Evolutionary conservation across 345 rosid species (phyloP), one percentile per base, ranked within the genome.

Genomic region (Isatis tinctoria): DNA sequence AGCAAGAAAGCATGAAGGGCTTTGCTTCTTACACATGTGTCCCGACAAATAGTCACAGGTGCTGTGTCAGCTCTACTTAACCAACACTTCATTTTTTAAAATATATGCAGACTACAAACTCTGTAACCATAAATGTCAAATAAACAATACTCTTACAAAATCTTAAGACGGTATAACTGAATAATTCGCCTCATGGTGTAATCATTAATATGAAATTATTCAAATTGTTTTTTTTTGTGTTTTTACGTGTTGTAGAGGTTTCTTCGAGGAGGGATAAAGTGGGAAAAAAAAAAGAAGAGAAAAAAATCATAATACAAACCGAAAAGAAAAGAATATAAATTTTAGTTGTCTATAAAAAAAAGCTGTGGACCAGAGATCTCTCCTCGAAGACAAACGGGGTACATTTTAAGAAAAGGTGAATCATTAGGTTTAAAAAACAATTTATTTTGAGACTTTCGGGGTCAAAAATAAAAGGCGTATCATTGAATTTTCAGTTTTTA

Each of bases 201-300:
- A 35, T 57, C 59, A 49, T 57, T 74, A 67, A 51, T 53, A 24
- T 20, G 58, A 24, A 36, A 16, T 32, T 5, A 9, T 32, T 16
- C 20, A 22, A n/a, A 20, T 11, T 40, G 20, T 30, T 39, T 37
- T 37, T 4, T 35, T 24, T 20, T 36, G 4, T 3, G 4, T 53
- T 39, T 39, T 44, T 59, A 44, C 16, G 18, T 49, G 24, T 1
- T 77, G 72, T 54, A 57, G 53, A 63, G 80, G 37, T 77, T 77
- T 65, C 87, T 87, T 90, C 30, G 64, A 70, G 36, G 81, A 77
- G 83, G 85, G 85, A 73, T 83, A 85, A 85, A 89, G 88, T 79
- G 82, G 33, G n/a, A n/a, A 49, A 24, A 52, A 60, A 64, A 22
- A 22, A 22, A 22, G 24, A n/a, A n/a, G 47, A 49, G 36, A 26